Evolutionary conservation across 75 land plant genomes (phyloP).

Genomic region (Adiantum capillusveneris): DNA sequence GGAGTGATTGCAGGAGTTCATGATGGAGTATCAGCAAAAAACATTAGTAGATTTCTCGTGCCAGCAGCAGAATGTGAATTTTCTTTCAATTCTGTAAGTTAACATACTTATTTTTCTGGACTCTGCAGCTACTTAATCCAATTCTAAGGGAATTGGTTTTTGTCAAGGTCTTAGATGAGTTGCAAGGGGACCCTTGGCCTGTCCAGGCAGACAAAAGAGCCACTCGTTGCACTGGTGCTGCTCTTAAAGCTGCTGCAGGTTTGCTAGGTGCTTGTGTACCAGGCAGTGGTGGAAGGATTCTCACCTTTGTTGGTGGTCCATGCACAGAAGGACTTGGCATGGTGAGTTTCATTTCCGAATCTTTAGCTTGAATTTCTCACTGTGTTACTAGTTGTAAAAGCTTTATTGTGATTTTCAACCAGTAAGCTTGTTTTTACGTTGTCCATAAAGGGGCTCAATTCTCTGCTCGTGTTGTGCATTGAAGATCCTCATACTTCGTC

Average conservation of each 20-base stretch:
- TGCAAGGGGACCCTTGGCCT: conserved; percentile 89
- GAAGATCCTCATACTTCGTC: too few species aligned
- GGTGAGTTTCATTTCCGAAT: conserved; percentile 46
- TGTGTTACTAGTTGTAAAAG: too few species aligned
- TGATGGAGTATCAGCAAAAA: conserved; percentile 73
- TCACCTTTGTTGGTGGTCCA: conserved; percentile 97
- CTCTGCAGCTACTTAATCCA: background rate
- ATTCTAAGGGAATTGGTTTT: conserved; percentile 1
- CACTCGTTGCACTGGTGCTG: conserved; percentile 83
- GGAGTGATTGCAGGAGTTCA: conserved; percentile 85
- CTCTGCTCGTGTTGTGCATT: too few species aligned
- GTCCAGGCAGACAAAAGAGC: conserved; percentile 70
- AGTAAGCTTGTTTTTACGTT: too few species aligned
- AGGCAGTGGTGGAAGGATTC: conserved; percentile 86
- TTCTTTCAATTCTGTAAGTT: conserved; percentile 56
- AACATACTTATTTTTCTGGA: background rate
- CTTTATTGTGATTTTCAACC: too few species aligned
- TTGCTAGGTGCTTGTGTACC: conserved; percentile 96
- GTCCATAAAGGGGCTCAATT: too few species aligned
- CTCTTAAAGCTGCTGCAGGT: conserved; percentile 80
- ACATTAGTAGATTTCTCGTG: conserved; percentile 69
- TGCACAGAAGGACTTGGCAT: conserved; percentile 87
- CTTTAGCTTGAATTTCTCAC: too few species aligned
- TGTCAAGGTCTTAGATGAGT: conserved; percentile 72
- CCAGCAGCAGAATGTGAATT: conserved; percentile 87